Evolutionary conservation across 1,284 basidiomycete species (phyloP).

Genomic region (Schizophyllum amplum): DNA sequence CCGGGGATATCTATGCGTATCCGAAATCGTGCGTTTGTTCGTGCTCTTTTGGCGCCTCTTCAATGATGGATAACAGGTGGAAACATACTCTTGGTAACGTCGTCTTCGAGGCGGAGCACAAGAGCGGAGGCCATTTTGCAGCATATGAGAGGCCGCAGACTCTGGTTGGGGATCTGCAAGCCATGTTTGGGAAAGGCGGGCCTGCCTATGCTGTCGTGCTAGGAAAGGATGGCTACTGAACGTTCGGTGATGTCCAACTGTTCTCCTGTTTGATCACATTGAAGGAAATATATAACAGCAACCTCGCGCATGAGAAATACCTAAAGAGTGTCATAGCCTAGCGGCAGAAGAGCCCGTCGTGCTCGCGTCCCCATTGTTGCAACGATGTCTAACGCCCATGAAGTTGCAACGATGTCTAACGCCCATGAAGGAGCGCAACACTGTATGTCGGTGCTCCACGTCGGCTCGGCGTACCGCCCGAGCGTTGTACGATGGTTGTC

Average conservation of each 20-base stretch:
- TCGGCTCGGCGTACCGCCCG: conserved; percentile 41
- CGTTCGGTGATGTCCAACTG: neutral
- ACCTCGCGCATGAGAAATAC: too few species aligned
- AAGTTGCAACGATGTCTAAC: conserved; percentile 42
- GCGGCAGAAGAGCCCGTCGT: too few species aligned
- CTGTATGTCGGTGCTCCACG: conserved; percentile 42
- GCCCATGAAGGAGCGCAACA: conserved; percentile 33
- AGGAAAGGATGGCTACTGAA: conserved; percentile 14
- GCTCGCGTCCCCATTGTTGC: conserved; percentile 39
- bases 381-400: conserved; percentile 54
- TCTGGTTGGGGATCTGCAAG: conserved; percentile 13
- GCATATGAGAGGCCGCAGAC: conserved; percentile 13
- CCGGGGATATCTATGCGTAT: conserved; percentile 3
- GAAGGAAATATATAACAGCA: too few species aligned
- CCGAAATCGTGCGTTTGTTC: neutral
- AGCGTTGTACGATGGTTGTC: conserved; percentile 55
- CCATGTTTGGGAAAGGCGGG: conserved; percentile 17
- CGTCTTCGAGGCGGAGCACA: conserved; percentile 15
- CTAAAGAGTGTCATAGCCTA: too few species aligned
- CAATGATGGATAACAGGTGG: neutral
- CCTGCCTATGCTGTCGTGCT: conserved; percentile 14
- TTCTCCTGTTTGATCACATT: too few species aligned
- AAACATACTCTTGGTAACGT: conserved; percentile 6
- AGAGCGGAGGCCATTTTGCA: conserved; percentile 15
- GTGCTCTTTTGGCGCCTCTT: too few species aligned